These are phyloP conservation scores for Phyllosticta paracitricarpa DNA, from an alignment of 2,329 filamentous ascomycete species.

Conservation along the genomic window DNA sequence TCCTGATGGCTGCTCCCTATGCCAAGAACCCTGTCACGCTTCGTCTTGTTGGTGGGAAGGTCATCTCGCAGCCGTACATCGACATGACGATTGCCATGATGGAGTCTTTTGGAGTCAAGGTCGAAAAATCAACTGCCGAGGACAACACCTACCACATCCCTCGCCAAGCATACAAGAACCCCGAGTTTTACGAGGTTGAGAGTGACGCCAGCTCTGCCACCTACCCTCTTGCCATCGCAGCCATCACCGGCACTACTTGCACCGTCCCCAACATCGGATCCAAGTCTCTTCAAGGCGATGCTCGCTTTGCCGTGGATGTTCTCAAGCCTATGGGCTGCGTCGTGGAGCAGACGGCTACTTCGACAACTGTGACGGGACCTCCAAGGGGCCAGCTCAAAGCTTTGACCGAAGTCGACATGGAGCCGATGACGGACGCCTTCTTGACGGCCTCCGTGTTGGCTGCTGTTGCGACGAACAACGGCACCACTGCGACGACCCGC, in stretches of 20 bases:
- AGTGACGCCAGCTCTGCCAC: conserved; percentile 97
- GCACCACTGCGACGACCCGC: conserved; percentile 53
- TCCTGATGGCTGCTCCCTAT: conserved; percentile 94
- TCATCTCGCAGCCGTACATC: conserved; percentile 93
- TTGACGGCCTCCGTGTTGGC: conserved; percentile 88
- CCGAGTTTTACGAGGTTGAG: conserved; percentile 78
- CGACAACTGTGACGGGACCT: conserved; percentile 92
- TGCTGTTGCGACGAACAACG: conserved; percentile 69
- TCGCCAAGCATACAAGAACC: conserved; percentile 72
- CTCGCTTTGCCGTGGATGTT: conserved; percentile 84
- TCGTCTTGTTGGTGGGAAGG: conserved; percentile 86
- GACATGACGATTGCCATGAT: conserved; percentile 99
- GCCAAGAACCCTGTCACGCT: conserved; percentile 89
- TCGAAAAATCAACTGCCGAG: conserved; percentile 65
- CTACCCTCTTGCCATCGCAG: conserved; percentile 86
- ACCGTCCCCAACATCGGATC: conserved; percentile 95
- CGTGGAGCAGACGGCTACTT: conserved; percentile 73
- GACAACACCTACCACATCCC: conserved; percentile 92
- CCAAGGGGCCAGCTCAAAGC: conserved; percentile 60
- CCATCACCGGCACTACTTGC: conserved; percentile 90
- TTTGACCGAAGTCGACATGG: conserved; percentile 85
- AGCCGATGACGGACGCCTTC: conserved; percentile 98
- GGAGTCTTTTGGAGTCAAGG: conserved; percentile 76
- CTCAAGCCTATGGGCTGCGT: conserved; percentile 86
- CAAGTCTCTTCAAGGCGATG: conserved; percentile 85